Evolutionary conservation across 108 stramenopile species (phyloP).

Genomic region (Epithemia pelagica): DNA sequence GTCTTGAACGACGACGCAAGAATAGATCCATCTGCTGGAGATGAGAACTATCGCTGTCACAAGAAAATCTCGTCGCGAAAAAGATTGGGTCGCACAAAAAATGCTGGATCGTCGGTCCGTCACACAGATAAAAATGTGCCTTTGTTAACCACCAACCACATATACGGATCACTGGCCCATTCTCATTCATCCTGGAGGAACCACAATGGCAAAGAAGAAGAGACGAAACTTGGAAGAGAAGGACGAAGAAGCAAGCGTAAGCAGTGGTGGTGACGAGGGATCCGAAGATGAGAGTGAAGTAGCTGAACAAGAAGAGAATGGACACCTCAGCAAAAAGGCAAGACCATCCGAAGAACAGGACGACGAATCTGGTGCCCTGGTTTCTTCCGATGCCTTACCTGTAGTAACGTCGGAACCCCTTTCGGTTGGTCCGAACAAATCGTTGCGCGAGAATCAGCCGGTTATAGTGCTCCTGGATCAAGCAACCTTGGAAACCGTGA

Average conservation of each 20-base stretch:
- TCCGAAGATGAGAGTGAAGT: background rate
- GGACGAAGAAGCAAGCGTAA: background rate
- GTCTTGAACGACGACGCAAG: too few species aligned
- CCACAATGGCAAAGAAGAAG: background rate
- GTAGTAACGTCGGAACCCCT: background rate
- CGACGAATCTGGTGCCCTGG: background rate
- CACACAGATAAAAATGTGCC: too few species aligned
- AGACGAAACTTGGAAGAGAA: background rate
- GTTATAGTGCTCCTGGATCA: constrained; percentile 86
- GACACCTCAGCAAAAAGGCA: background rate
- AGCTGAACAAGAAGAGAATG: background rate
- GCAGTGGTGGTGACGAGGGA: background rate
- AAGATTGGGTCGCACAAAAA: too few species aligned
- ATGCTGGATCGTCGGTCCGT: too few species aligned
- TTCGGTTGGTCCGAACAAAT: background rate
- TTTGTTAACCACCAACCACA: too few species aligned
- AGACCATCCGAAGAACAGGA: background rate
- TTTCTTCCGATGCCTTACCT: background rate
- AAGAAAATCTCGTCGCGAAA: too few species aligned
- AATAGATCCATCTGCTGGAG: too few species aligned
- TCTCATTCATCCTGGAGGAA: too few species aligned
- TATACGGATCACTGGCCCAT: too few species aligned
- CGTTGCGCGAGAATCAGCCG: constrained; percentile 29
- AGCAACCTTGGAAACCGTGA: constrained; percentile 95
- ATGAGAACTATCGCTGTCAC: too few species aligned